These are phyloP conservation scores for Echinochloa phyllopogon DNA, from an alignment of 176 grass and related monocot genomes.

Conservation along the genomic window DNA sequence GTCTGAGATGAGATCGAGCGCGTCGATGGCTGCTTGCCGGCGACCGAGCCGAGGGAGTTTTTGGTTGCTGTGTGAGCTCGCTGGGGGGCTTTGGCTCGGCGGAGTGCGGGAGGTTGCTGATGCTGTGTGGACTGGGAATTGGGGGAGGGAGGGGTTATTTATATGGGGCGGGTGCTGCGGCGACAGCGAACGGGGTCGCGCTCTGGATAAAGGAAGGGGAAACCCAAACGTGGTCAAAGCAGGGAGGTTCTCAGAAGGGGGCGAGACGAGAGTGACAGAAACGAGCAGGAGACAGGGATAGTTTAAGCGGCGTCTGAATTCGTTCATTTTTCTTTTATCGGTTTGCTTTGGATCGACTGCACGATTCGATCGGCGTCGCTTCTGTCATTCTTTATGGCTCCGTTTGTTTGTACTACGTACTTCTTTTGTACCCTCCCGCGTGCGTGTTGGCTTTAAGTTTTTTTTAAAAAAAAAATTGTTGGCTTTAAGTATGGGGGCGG, in stretches of 20 bases:
- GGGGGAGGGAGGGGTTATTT: conserved; percentile 9
- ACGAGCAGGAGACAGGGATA: neutral
- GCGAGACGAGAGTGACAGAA: neutral
- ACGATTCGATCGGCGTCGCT: neutral
- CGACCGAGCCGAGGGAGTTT: neutral
- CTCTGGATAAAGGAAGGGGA: neutral
- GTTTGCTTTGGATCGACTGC: neutral
- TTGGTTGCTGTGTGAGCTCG: neutral
- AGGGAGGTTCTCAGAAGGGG: conserved; percentile 18
- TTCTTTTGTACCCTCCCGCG: neutral
- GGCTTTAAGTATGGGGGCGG: neutral
- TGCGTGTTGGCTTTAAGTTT: neutral
- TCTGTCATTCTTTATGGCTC: neutral
- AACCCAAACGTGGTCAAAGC: conserved; percentile 47
- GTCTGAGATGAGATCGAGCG: neutral
- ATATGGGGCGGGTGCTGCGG: neutral
- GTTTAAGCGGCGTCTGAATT: neutral
- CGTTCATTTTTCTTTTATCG: neutral
- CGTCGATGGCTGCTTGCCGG: neutral
- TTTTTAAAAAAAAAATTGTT: no score
- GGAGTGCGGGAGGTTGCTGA: neutral
- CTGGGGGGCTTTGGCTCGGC: neutral
- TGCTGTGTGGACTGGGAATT: conserved; percentile 19
- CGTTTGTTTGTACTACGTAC: neutral
- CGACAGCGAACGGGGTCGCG: neutral